Conservation (phyloP, 495 filamentous ascomycete genomes). For the Cudoniella acicularis region DNA sequence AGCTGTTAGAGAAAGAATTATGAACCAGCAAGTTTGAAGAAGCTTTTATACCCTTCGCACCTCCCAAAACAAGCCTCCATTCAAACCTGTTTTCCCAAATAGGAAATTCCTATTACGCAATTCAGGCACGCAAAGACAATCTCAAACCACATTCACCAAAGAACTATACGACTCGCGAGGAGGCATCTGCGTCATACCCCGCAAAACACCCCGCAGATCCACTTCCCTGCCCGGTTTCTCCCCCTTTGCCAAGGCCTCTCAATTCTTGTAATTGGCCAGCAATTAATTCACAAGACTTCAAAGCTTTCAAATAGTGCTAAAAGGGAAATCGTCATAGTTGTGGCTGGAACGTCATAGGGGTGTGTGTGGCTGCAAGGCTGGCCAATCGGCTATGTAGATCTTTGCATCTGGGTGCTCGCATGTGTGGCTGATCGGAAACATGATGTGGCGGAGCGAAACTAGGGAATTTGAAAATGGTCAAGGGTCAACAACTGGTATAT, state of each 20-base stretch:
- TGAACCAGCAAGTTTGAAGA: too few species aligned
- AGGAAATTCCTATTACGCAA: background rate
- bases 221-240: background rate
- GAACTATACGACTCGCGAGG: conserved; percentile 24
- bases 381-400: background rate
- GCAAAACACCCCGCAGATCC: conserved; percentile 1
- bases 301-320: background rate
- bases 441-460: too few species aligned
- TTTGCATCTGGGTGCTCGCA: too few species aligned
- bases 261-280: background rate
- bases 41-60: too few species aligned
- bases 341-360: background rate
- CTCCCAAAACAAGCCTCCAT: too few species aligned
- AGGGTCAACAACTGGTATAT: too few species aligned
- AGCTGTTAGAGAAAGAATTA: too few species aligned
- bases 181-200: conserved; percentile 17
- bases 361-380: background rate
- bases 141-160: background rate
- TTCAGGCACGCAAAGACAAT: background rate
- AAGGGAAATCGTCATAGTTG: background rate
- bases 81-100: too few species aligned
- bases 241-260: background rate
- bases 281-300: background rate
- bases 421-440: too few species aligned
- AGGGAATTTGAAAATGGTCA: too few species aligned